Base-by-base conservation (phyloP, 2,329 filamentous ascomycete genomes). In the Sporothrix dimorphospora region DNA sequence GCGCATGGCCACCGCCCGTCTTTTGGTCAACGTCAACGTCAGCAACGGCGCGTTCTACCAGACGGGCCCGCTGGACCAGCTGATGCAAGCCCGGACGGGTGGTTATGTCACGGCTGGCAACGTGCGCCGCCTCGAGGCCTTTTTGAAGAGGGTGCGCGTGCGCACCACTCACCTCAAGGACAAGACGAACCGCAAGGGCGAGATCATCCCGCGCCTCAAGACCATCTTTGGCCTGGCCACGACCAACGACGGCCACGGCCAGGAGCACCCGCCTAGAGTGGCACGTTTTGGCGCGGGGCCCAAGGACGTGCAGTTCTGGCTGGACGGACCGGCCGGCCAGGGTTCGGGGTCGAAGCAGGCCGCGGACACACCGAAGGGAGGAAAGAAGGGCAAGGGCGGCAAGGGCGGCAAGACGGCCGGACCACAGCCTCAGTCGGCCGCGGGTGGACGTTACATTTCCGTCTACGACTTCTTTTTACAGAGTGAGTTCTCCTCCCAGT, bases 241-340 rank as follows among this genome's bases (percentile, higher is more conserved):
- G 14, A 71, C 72, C n/a, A 76, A 78, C 4, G 80, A 84, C 61
- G 80, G 81, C 0, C 75, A 75, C 11, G 68, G 73, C 0, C 68
- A 77, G n/a, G 72, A 55, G 0, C 76, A 79, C 19, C 80, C 77
- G 0, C 78, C 80, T 0, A 72, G 55, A 1, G 77, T 82, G 1
- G 42, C 7, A 0, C 47, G 65, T 0, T 76, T 76, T 49, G 86
- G 82, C 8, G 86, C 85, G 61, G 84, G 85, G 0, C 83, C 89
- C 0, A 81, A 82, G 12, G 79, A 85, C 0, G 88, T 91, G 2
- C 76, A 84, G 45, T 91, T 91, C 76, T 90, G 83, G 80, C 73
- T 86, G 1, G 79, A 82, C 4, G 78, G 14, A 72, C 68, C 53
- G 61, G 68, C 73, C 6, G 47, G 16, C 61, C 16, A 19, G 47